Base-by-base conservation (phyloP, 345 rosid genomes). In the Clausena lansium region DNA sequence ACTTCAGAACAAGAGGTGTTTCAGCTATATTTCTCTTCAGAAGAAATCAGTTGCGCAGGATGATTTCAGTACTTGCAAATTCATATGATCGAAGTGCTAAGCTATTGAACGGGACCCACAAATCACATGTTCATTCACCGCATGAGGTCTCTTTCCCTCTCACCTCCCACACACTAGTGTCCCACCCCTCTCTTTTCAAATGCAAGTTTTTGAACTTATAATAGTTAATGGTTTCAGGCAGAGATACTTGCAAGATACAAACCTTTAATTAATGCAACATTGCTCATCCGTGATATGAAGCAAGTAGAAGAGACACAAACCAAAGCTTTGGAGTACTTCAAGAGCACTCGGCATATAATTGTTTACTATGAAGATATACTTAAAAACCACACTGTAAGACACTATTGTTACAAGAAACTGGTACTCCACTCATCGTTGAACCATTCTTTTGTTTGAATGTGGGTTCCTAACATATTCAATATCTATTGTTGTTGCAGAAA, bases 21-120 rank as follows among this genome's bases (percentile, higher is more conserved):
- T 94, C 98, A 15, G 89, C 94, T 25, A 86, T 97, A 65, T 94
- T 94, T 77, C 97, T 97, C 70, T 94, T 97, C 70, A 81, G 99
- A 81, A 92, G 98, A 85, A 97, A 97, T 86, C 92, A 94, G 13
- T 85, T 97, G 82, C 93, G 98, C 3, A 84, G 98, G 78, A 90
- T 91, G 92, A 92, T 97, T 77, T 97, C 99, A 5, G 89, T 97
- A 55, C 93, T 97, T 20, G 99, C 99, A 59, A 97, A 97, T 79
- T 91, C 92, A 35, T 94, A 97, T 55, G 99, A 97, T 80, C 89
- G 92, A 83, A 85, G 86, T 74, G 89, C 83, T 58, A 97, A 92
- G 89, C 87, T 70, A 64, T 83, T 97, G 41, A 97, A 97, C 41
- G 99, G 98, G 59, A 97, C 97, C 73, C 99, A 94, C 88, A 97